Base-by-base conservation (phyloP, 768 basidiomycete genomes). In the Hericium coralloides region DNA sequence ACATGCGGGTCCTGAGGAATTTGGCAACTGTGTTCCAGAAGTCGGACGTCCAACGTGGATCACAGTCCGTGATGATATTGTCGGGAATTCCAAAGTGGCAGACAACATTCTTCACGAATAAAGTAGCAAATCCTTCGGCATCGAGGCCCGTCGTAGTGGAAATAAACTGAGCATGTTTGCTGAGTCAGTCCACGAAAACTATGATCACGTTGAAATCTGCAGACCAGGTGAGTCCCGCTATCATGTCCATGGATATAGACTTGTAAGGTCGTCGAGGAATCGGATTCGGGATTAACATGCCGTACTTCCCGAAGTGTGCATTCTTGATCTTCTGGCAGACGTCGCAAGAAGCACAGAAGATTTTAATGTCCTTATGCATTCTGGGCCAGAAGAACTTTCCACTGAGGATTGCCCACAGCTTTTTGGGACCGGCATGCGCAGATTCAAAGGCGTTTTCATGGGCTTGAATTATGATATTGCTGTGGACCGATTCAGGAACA, bases 151-250 rank as follows among this genome's bases (percentile, higher is more conserved):
- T 57, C 12, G 38, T 52, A 26, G 61, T 37, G 6, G 69, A 63
- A 22, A 70, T 61, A 58, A 71, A 70, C 38, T 66, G 62, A 1
- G 61, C 66, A 60, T 58, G 60, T 56, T 73, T 73, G 39, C 67
- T 67, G n/a, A 70, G 51, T 18, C 60, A n/a, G 54, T 63, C 58
- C 3, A 60, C 58, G 15, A 63, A 36, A 0, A 64, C 61, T 14
- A 63, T 15, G 23, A 66, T 57, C 2, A 52, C 41, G 53, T 62
- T 47, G 58, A 18, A 59, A 2, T 47, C 60, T 56, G 1, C n/a
- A 37, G 26, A 52, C 56, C 43, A 43, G 3, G 65, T 59, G 18
- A 66, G 23, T 2, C 38, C 38, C 1, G 25, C 31, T 17, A 58
- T 49, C 7, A 58, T 25, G 41, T 58, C 59, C 36, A 63, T 31